A percentile compares a stretch with the other conserved stretches of the same genome.
Conservation (phyloP, 306 rosid genomes). For the Glycine latifolia region DNA sequence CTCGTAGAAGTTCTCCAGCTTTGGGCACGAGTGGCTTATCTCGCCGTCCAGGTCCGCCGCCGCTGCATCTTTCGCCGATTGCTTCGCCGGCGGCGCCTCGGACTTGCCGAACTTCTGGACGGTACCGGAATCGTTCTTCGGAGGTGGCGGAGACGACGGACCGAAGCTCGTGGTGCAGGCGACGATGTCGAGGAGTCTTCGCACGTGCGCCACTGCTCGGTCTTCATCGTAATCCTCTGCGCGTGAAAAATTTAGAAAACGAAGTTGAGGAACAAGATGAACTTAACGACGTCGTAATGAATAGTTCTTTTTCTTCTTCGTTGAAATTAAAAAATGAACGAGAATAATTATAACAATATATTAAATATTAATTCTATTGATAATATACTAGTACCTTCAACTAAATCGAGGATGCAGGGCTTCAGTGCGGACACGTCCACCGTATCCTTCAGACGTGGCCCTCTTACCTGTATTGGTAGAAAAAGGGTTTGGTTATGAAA, state of each 20-base stretch:
- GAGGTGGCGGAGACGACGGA: constrained; percentile 44
- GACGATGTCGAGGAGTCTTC: constrained; percentile 81
- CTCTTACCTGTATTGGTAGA: constrained; percentile 70
- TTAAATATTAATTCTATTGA: neutral
- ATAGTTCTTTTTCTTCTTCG: neutral
- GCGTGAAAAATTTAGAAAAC: neutral
- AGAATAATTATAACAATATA: too few species aligned
- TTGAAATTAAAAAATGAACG: neutral
- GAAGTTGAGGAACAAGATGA: constrained; percentile 2
- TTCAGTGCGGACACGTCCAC: constrained; percentile 95
- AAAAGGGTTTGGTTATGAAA: neutral
- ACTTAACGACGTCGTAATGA: constrained; percentile 47
- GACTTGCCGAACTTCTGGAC: constrained; percentile 55
- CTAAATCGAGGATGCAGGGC: constrained; percentile 73
- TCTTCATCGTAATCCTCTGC: constrained; percentile 85
- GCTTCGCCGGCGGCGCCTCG: constrained; percentile 46
- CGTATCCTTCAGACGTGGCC: constrained; percentile 72
- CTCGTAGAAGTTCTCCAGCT: constrained; percentile 89
- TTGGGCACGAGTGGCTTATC: constrained; percentile 75
- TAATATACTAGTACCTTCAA: constrained; percentile 67
- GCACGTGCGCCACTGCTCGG: constrained; percentile 79
- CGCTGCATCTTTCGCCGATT: constrained; percentile 51
- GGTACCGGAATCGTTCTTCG: constrained; percentile 45
- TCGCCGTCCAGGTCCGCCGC: constrained; percentile 65
- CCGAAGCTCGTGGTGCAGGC: constrained; percentile 92